Conservation (phyloP, 208 protist genomes). For the Trypanosomatidae sp. region DNA sequence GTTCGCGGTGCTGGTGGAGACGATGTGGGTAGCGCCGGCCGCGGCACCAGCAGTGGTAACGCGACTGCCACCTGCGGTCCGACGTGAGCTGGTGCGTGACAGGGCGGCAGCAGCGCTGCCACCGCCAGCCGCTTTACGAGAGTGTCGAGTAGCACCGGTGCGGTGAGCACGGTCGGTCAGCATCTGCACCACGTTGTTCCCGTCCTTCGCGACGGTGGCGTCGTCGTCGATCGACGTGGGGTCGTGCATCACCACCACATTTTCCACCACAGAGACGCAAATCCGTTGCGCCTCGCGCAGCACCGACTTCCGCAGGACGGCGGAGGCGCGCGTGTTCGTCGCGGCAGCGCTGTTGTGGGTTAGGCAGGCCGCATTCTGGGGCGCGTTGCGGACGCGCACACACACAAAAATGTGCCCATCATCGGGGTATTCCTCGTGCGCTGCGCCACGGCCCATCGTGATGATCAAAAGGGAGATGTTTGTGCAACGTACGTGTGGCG, state of each 20-base stretch:
- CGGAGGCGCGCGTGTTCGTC: constrained; percentile 15
- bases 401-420: constrained; percentile 82
- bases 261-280: constrained; percentile 72
- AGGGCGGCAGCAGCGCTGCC: constrained; percentile 6
- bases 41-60: not conserved
- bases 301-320: constrained; percentile 9
- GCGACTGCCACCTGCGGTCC: constrained; percentile 13
- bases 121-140: constrained; percentile 25
- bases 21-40: constrained; percentile 17
- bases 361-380: constrained; percentile 25
- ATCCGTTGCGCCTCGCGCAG: constrained; percentile 49
- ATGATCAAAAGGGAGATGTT: not conserved
- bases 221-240: constrained; percentile 54
- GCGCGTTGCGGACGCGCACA: constrained; percentile 66
- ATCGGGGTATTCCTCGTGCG: constrained; percentile 38
- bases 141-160: constrained; percentile 6
- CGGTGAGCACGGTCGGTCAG: constrained; percentile 41
- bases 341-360: constrained; percentile 19
- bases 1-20: constrained; percentile 54
- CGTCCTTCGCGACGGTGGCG: constrained; percentile 49
- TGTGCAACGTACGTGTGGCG: not conserved
- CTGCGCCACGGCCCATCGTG: constrained; percentile 1
- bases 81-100: constrained; percentile 17
- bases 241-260: constrained; percentile 76
- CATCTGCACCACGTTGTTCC: constrained; percentile 62